phyloP scores from a whole-genome alignment of 192 early-diverging fungal species.

The Tieghemiomyces parasiticus region DNA sequence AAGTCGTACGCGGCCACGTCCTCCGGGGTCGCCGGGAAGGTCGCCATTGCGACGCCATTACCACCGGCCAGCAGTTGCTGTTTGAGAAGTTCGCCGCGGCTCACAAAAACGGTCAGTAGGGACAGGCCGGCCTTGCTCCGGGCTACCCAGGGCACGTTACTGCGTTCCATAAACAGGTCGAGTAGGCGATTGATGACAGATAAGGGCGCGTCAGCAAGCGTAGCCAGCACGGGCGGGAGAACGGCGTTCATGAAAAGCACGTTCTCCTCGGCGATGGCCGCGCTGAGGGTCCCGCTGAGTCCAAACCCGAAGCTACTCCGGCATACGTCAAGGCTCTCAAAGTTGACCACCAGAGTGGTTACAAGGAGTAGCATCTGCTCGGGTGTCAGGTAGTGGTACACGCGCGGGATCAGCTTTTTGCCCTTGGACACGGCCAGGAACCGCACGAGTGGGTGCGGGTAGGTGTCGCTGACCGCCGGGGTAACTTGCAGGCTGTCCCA shows the following conservation, averaged over 20 bases:
- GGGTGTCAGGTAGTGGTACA: conserved; percentile 54
- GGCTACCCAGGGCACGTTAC: conserved; percentile 74
- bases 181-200: conserved; percentile 66
- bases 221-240: conserved; percentile 67
- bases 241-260: conserved; percentile 80
- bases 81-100: conserved; percentile 78
- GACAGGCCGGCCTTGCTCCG: conserved; percentile 74
- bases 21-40: conserved; percentile 14
- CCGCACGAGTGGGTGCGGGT: conserved; percentile 77
- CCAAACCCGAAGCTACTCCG: conserved; percentile 21
- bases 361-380: conserved; percentile 70
- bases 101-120: conserved; percentile 79
- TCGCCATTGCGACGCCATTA: conserved; percentile 24
- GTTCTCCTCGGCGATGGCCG: conserved; percentile 40
- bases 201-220: conserved; percentile 72
- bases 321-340: conserved; percentile 57
- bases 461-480: conserved; percentile 28
- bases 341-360: conserved; percentile 59
- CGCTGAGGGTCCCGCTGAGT: conserved; percentile 11
- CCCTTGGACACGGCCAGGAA: conserved; percentile 81
- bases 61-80: conserved; percentile 28
- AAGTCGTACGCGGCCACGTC: conserved; percentile 22
- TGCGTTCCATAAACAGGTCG: conserved; percentile 74
- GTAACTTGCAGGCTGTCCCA: conserved; percentile 25
- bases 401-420: conserved; percentile 72